These are phyloP conservation scores for Fusarium oligoseptatum DNA, from an alignment of 2,329 filamentous ascomycete species.

Conservation along the genomic window DNA sequence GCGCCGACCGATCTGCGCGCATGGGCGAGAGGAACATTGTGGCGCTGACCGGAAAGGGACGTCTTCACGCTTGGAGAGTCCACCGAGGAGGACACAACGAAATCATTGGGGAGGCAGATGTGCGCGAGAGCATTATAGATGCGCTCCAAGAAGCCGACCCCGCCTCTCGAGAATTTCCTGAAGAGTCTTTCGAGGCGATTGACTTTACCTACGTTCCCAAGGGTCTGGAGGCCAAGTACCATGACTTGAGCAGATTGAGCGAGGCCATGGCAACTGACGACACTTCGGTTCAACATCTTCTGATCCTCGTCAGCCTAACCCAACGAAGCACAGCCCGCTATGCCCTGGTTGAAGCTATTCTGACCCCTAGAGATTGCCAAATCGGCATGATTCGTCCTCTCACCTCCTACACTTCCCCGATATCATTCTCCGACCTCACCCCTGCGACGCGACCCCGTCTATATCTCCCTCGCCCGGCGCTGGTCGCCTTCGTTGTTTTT, in stretches of 20 bases:
- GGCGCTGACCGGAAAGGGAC: conserved; percentile 81
- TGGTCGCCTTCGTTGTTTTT: conserved; percentile 87
- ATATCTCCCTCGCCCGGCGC: conserved; percentile 81
- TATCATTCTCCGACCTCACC: conserved; percentile 54
- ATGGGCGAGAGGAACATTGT: conserved; percentile 89
- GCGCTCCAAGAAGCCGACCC: conserved; percentile 71
- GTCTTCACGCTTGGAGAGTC: conserved; percentile 87
- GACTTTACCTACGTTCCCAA: conserved; percentile 81
- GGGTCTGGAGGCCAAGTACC: conserved; percentile 63
- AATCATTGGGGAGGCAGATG: conserved; percentile 78
- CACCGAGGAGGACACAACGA: conserved; percentile 89
- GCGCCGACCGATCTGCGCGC: conserved; percentile 76
- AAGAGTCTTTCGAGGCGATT: conserved; percentile 77
- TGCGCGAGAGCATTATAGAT: conserved; percentile 72
- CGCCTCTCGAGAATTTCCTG: conserved; percentile 61
- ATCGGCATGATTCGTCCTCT: conserved; percentile 78
- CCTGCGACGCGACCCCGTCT: conserved; percentile 70
- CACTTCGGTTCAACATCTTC: conserved; percentile 67
- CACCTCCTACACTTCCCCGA: conserved; percentile 71
- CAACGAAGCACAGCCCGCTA: conserved; percentile 71
- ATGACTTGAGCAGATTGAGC: conserved; percentile 64
- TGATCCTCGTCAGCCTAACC: conserved; percentile 72
- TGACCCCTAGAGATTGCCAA: conserved; percentile 66
- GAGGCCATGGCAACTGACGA: conserved; percentile 64
- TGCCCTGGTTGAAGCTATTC: conserved; percentile 77